Conservation (phyloP, 2,329 filamentous ascomycete genomes). For the Ophioceras dolichostomum region DNA sequence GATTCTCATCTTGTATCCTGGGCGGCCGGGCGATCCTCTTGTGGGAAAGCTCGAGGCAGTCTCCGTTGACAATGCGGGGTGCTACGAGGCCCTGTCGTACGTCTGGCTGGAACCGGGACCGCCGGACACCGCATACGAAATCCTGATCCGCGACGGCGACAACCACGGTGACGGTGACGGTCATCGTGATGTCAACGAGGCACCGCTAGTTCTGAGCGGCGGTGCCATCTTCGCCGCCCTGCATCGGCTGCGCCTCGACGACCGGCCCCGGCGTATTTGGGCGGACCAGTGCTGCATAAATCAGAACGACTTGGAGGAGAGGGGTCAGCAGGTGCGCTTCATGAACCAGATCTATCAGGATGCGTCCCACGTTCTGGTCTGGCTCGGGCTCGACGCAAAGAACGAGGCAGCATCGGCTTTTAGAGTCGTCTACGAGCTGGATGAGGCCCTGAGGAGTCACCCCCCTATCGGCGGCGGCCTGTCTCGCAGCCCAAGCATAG, state of each 20-base stretch:
- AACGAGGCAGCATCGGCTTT: background rate
- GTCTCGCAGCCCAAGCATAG: background rate
- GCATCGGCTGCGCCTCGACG: background rate
- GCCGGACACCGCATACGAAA: background rate
- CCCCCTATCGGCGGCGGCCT: background rate
- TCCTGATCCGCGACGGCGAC: background rate
- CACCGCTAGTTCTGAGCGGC: background rate
- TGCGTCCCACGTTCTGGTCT: slow-evolving; percentile 4
- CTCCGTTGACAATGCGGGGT: background rate
- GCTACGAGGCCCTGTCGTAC: background rate
- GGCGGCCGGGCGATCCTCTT: background rate
- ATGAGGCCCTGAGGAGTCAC: background rate
- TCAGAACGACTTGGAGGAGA: slow-evolving; percentile 4
- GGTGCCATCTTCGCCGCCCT: background rate
- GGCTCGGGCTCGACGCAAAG: slow-evolving; percentile 3
- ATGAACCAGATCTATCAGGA: slow-evolving; percentile 7
- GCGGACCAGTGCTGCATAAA: slow-evolving; percentile 3
- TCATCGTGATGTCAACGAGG: background rate
- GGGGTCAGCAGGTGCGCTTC: slow-evolving; percentile 3
- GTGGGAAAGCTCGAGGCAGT: background rate
- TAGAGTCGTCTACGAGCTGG: background rate
- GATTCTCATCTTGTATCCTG: background rate
- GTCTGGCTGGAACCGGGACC: background rate
- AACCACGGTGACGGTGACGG: background rate
- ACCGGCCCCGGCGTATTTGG: background rate